phyloP scores from a whole-genome alignment of 2,329 filamentous ascomycete genomes.

The Penicillium sp. region DNA sequence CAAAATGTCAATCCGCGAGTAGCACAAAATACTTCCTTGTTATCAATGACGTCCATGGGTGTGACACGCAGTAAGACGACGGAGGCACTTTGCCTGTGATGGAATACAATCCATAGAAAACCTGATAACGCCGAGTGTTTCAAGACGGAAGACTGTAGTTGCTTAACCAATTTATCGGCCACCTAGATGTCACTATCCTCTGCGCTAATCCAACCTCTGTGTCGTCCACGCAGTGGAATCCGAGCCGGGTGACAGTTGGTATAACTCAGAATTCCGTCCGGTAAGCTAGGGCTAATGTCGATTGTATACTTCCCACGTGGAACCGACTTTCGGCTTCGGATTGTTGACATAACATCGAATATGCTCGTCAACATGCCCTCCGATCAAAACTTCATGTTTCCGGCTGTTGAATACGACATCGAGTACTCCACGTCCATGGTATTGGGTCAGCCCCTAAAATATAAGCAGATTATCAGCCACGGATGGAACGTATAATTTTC shows the following conservation, averaged over 20 bases:
- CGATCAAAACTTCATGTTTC: slow-evolving; percentile 39
- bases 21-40: neutral
- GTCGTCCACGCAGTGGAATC: neutral
- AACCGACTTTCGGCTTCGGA: slow-evolving; percentile 31
- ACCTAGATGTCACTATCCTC: slow-evolving; percentile 20
- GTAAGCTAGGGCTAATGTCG: slow-evolving; percentile 44
- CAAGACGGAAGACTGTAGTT: neutral
- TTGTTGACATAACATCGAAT: slow-evolving; percentile 42
- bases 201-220: slow-evolving; percentile 7
- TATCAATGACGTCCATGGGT: too few species aligned
- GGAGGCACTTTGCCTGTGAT: neutral
- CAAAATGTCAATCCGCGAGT: neutral
- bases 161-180: slow-evolving; percentile 15
- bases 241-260: slow-evolving; percentile 28
- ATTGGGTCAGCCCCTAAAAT: slow-evolving; percentile 37
- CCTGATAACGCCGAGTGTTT: neutral
- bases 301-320: slow-evolving; percentile 41
- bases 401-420: slow-evolving; percentile 37
- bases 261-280: slow-evolving; percentile 35
- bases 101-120: neutral
- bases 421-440: slow-evolving; percentile 37
- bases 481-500: slow-evolving; percentile 39
- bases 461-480: slow-evolving; percentile 45
- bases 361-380: slow-evolving; percentile 38
- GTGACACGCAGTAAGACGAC: neutral